These are phyloP conservation scores for Candida sanyaensis DNA, from an alignment of 1,139 yeast genomes.

Conservation along the genomic window DNA sequence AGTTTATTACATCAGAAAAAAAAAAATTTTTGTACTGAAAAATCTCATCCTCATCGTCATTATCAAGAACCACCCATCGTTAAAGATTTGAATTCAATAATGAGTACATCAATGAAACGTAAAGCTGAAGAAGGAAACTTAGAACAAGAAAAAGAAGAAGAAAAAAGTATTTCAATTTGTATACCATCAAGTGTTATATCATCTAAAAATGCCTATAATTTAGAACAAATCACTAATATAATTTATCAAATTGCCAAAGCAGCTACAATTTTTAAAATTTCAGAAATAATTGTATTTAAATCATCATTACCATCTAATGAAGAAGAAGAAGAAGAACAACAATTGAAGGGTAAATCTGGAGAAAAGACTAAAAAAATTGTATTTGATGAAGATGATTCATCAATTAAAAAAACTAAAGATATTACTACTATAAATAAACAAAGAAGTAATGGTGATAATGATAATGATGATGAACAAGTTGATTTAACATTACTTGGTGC, in stretches of 20 bases:
- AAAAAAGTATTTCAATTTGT: slow-evolving; percentile 47
- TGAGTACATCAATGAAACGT: neutral
- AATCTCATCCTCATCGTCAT: too few species aligned
- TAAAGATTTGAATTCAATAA: too few species aligned
- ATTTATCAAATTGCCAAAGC: slow-evolving; percentile 81
- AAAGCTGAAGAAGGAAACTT: slow-evolving; percentile 31
- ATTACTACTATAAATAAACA: slow-evolving; percentile 15
- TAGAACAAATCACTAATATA: slow-evolving; percentile 71
- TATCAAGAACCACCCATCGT: too few species aligned
- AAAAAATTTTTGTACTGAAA: too few species aligned
- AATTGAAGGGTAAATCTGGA: slow-evolving; percentile 20
- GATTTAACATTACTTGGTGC: slow-evolving; percentile 57
- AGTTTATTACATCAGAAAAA: too few species aligned
- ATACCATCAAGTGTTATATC: slow-evolving; percentile 64
- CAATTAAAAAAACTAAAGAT: slow-evolving; percentile 8
- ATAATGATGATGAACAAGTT: slow-evolving; percentile 33
- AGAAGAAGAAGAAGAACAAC: slow-evolving; percentile 18
- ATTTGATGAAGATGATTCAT: slow-evolving; percentile 30
- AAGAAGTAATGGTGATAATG: too few species aligned
- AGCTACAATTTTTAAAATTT: slow-evolving; percentile 66
- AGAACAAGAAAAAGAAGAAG: slow-evolving; percentile 27
- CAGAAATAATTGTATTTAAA: slow-evolving; percentile 72
- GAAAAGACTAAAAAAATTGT: slow-evolving; percentile 34
- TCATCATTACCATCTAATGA: slow-evolving; percentile 36
- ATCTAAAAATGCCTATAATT: slow-evolving; percentile 54